phyloP scores from a whole-genome alignment of 257 asterid species.

The Marsdenia floribunda region DNA sequence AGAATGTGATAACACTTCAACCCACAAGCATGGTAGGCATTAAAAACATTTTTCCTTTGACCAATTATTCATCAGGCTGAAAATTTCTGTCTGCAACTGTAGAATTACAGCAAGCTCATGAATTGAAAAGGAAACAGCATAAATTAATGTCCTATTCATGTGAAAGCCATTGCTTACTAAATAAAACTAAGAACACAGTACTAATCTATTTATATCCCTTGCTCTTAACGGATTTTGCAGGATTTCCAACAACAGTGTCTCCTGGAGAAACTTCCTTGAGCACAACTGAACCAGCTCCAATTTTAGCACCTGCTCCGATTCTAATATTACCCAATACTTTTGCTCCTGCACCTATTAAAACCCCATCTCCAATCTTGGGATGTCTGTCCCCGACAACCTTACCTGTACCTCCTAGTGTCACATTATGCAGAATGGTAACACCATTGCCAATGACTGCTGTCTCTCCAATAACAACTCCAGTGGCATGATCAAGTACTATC shows the following conservation, averaged over 20 bases:
- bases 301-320: conserved; percentile 20
- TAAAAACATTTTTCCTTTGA: too few relatives aligned
- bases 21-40: too few relatives aligned
- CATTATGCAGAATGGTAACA: conserved; percentile 20
- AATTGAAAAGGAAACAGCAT: too few relatives aligned
- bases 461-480: conserved; percentile 23
- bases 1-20: too few relatives aligned
- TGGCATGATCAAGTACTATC: conserved; percentile 24
- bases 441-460: conserved; percentile 22
- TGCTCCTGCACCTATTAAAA: conserved; percentile 22
- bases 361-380: conserved; percentile 28
- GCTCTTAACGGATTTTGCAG: conserved; percentile 9
- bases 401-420: conserved; percentile 25
- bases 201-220: background rate
- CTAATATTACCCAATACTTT: conserved; percentile 19
- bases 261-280: conserved; percentile 14
- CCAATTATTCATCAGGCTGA: too few relatives aligned
- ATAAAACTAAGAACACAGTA: too few relatives aligned
- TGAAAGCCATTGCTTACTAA: too few relatives aligned
- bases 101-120: too few relatives aligned
- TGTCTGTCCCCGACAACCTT: conserved; percentile 17
- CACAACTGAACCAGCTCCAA: conserved; percentile 27
- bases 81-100: too few relatives aligned
- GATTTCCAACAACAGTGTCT: conserved; percentile 26
- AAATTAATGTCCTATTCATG: too few relatives aligned